phyloP scores from a whole-genome alignment of 495 filamentous ascomycete genomes.

The Xylaria venustula region DNA sequence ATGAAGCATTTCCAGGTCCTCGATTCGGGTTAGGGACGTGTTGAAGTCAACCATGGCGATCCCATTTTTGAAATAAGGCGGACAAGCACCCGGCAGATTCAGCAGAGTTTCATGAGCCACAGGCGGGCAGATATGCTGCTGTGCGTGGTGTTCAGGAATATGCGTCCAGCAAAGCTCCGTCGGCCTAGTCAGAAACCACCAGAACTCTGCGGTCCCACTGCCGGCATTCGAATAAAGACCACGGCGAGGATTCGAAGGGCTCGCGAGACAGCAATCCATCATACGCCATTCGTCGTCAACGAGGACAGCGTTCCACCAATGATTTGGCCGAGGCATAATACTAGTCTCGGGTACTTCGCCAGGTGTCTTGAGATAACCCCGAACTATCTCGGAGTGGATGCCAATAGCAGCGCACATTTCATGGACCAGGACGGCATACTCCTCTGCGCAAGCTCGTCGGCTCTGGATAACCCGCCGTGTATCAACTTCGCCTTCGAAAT shows the following conservation, averaged over 20 bases:
- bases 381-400: slow-evolving; percentile 77
- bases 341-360: slow-evolving; percentile 79
- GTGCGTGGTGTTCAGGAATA: slow-evolving; percentile 75
- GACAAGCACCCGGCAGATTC: slow-evolving; percentile 79
- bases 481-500: slow-evolving; percentile 76
- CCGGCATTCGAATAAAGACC: slow-evolving; percentile 70
- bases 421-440: slow-evolving; percentile 81
- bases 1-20: slow-evolving; percentile 89
- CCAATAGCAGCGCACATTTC: slow-evolving; percentile 95
- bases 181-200: slow-evolving; percentile 88
- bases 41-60: slow-evolving; percentile 84
- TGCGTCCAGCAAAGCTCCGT: slow-evolving; percentile 92
- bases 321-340: slow-evolving; percentile 76
- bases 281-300: slow-evolving; percentile 95
- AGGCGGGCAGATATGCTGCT: slow-evolving; percentile 91
- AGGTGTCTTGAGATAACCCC: slow-evolving; percentile 86
- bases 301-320: slow-evolving; percentile 97
- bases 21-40: slow-evolving; percentile 80
- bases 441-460: slow-evolving; percentile 82
- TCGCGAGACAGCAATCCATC: slow-evolving; percentile 91
- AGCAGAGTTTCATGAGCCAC: slow-evolving; percentile 80
- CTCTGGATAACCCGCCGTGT: slow-evolving; percentile 77
- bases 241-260: slow-evolving; percentile 81
- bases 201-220: slow-evolving; percentile 70
- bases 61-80: slow-evolving; percentile 80